Evolutionary conservation across 192 early-diverging fungal species (phyloP).

Genomic region (Coemansia sp.): DNA sequence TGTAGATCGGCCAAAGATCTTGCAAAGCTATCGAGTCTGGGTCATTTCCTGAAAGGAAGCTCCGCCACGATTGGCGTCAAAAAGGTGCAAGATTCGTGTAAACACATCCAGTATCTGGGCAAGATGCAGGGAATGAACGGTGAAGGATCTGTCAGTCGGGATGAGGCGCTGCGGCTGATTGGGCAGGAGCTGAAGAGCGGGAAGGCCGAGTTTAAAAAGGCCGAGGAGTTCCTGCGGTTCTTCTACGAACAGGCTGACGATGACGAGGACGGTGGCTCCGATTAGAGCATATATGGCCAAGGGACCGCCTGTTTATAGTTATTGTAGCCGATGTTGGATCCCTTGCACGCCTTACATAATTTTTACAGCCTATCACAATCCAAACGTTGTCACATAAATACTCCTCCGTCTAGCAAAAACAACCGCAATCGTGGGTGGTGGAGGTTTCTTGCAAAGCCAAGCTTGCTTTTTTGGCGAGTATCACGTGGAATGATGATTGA

Average conservation of each 20-base stretch:
- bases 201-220: conserved; percentile 72
- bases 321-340: too few species aligned
- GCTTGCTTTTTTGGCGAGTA: too few species aligned
- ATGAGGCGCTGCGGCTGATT: conserved; percentile 64
- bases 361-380: too few species aligned
- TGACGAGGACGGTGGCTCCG: too few species aligned
- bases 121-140: conserved; percentile 55
- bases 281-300: too few species aligned
- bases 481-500: too few species aligned
- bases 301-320: too few species aligned
- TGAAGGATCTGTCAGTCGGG: conserved; percentile 51
- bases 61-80: conserved; percentile 83
- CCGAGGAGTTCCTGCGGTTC: conserved; percentile 65
- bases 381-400: too few species aligned
- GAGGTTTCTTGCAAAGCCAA: too few species aligned
- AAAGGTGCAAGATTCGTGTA: conserved; percentile 80
- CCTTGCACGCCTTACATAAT: too few species aligned
- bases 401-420: too few species aligned
- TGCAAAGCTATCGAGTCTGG: conserved; percentile 70
- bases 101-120: conserved; percentile 86
- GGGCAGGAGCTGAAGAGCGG: conserved; percentile 59
- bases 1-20: conserved; percentile 61
- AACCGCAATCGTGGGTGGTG: too few species aligned
- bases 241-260: conserved; percentile 68
- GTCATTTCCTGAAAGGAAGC: conserved; percentile 92